Percentiles rank a stretch among this genome's conserved stretches.
These are phyloP conservation scores for Exophiala sp. DNA, from an alignment of 2,329 filamentous ascomycete genomes.

Conservation along the genomic window DNA sequence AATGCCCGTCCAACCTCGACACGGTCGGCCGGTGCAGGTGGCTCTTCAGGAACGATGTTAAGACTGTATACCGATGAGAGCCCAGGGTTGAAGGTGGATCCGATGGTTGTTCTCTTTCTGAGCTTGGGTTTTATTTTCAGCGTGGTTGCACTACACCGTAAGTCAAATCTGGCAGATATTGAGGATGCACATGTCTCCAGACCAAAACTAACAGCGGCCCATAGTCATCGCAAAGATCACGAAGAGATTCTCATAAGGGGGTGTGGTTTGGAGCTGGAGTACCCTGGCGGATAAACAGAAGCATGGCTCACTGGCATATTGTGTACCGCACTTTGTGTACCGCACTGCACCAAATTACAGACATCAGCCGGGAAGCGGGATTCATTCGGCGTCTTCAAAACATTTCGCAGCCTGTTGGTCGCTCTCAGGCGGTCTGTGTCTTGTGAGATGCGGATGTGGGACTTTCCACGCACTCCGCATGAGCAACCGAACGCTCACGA, in stretches of 20 bases:
- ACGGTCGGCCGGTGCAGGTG: conserved; percentile 85
- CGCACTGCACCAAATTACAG: not conserved
- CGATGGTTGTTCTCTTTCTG: conserved; percentile 91
- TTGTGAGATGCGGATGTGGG: too few species aligned
- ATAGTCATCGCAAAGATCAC: conserved; percentile 93
- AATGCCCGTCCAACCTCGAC: conserved; percentile 91
- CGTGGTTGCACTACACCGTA: conserved; percentile 95
- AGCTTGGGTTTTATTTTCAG: conserved; percentile 98
- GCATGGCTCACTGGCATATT: too few species aligned
- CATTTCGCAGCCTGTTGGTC: too few species aligned
- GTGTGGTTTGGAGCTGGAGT: not conserved
- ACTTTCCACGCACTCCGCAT: too few species aligned
- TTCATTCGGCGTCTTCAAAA: too few species aligned
- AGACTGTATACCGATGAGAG: conserved; percentile 98
- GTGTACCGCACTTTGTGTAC: conserved; percentile 21
- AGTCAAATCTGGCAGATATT: conserved; percentile 35
- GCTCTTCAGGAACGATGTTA: conserved; percentile 97
- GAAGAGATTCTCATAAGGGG: conserved; percentile 62
- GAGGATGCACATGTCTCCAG: too few species aligned
- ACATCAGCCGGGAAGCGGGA: not conserved
- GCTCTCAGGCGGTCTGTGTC: too few species aligned
- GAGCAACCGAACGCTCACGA: too few species aligned
- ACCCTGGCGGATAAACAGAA: conserved; percentile 12
- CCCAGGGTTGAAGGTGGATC: conserved; percentile 93
- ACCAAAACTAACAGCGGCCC: conserved; percentile 18